Base-by-base conservation (phyloP, 2,329 filamentous ascomycete genomes). In the Colletotrichum theobromicola region DNA sequence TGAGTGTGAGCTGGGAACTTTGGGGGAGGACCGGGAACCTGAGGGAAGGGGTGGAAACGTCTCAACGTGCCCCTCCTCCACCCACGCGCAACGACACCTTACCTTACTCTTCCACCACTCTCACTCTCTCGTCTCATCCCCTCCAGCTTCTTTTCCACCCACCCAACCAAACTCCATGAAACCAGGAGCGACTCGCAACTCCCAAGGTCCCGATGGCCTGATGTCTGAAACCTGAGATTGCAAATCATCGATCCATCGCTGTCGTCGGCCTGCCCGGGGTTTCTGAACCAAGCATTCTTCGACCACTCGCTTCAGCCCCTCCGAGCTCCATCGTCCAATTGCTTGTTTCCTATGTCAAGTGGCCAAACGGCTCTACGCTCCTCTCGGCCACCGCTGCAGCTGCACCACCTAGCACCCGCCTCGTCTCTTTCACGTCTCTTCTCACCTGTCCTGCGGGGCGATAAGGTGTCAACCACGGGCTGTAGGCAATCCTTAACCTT, bases 171-270 rank as follows among this genome's bases (percentile, higher is more conserved):
- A 32, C 66, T 35, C 53, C 53, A 37, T 74, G 72, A 75, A 75
- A 75, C 72, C 57, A 72, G 26, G 68, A 72, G 63, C 68, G 72
- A 75, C 68, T 72, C 61, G 61, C 72, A 62, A 71, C 63, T 66
- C 32, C 53, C 70, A 61, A 74, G 30, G 66, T 72, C 67, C 66
- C 50, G 30, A 76, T 77, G 74, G 74, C 74, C 75, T 76, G 75
- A 77, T 77, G 62, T 77, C 55, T 70, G 75, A 77, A 77, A 77
- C 75, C n/a, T 63, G 67, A 76, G 18, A 66, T 64, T 67, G 73
- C 66, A 69, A 72, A 76, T 64, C 69, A 67, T 67, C 55, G 57
- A 76, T 70, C 67, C 32, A 62, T 55, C 35, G 37, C 37, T 35
- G 12, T 46, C 32, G 50, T 53, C 67, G 61, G 28, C 26, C 42